phyloP scores from a whole-genome alignment of 129 eudicot genomes.

The Pittosporum tobira region DNA sequence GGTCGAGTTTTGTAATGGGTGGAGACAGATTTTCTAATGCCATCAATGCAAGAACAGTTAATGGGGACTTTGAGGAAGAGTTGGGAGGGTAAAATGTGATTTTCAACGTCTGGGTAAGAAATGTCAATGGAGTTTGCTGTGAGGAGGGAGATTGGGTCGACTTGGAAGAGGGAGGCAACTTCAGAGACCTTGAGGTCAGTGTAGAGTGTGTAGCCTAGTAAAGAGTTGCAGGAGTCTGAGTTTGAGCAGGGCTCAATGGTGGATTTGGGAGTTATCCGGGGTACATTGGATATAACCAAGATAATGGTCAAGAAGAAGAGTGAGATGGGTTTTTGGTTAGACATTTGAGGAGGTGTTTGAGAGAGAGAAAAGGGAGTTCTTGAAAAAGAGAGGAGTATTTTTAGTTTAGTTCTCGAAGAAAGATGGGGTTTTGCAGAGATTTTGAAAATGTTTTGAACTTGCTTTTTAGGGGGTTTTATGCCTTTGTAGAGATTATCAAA shows the following conservation, averaged over 20 bases:
- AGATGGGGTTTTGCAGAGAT: background rate
- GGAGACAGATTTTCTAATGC: slow-evolving; percentile 63
- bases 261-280: slow-evolving; percentile 48
- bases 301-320: background rate
- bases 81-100: slow-evolving; percentile 77
- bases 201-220: slow-evolving; percentile 80
- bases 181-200: slow-evolving; percentile 94
- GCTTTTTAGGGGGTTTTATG: background rate
- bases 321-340: background rate
- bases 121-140: slow-evolving; percentile 72
- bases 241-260: slow-evolving; percentile 94
- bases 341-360: slow-evolving; percentile 13
- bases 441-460: background rate
- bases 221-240: slow-evolving; percentile 65
- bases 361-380: background rate
- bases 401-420: no score
- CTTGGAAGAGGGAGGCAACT: slow-evolving; percentile 69
- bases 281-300: slow-evolving; percentile 20
- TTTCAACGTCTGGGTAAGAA: slow-evolving; percentile 77
- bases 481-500: no score
- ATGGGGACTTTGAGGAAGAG: slow-evolving; percentile 73
- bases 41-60: slow-evolving; percentile 70
- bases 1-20: slow-evolving; percentile 74
- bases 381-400: no score
- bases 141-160: slow-evolving; percentile 73